Conservation (phyloP, 2,329 filamentous ascomycete genomes). For the Rhinocladiella mackenziei region DNA sequence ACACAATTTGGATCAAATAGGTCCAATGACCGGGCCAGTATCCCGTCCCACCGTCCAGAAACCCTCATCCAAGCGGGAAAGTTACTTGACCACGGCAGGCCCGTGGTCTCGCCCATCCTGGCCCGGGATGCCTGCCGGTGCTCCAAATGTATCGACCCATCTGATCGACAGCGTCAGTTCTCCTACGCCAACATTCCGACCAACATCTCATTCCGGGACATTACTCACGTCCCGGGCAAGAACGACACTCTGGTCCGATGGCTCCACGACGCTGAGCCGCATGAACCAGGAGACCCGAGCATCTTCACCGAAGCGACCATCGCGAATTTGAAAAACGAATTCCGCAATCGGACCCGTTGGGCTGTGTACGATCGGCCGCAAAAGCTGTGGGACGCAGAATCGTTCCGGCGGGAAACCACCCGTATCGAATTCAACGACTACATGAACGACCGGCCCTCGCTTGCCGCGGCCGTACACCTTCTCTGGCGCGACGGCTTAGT, state of each 20-base stretch:
- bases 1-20: too few relatives aligned
- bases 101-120: slow-evolving; percentile 22
- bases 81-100: slow-evolving; percentile 5
- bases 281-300: slow-evolving; percentile 27
- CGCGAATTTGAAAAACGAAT: slow-evolving; percentile 10
- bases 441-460: slow-evolving; percentile 55
- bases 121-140: slow-evolving; percentile 57
- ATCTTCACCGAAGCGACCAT: slow-evolving; percentile 13
- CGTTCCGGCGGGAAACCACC: slow-evolving; percentile 47
- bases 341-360: slow-evolving; percentile 23
- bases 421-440: slow-evolving; percentile 69
- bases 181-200: slow-evolving; percentile 60
- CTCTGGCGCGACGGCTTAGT: slow-evolving; percentile 68
- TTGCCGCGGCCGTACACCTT: slow-evolving; percentile 59
- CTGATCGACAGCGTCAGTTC: slow-evolving; percentile 62
- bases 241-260: slow-evolving; percentile 59
- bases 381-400: slow-evolving; percentile 36
- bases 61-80: slow-evolving; percentile 8
- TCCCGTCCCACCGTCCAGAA: neutral
- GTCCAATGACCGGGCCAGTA: too few relatives aligned
- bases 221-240: slow-evolving; percentile 38
- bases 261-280: slow-evolving; percentile 51
- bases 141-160: slow-evolving; percentile 49
- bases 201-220: slow-evolving; percentile 40
- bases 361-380: slow-evolving; percentile 38